Base-by-base conservation (phyloP, 495 filamentous ascomycete genomes). In the Trichoderma virens region DNA sequence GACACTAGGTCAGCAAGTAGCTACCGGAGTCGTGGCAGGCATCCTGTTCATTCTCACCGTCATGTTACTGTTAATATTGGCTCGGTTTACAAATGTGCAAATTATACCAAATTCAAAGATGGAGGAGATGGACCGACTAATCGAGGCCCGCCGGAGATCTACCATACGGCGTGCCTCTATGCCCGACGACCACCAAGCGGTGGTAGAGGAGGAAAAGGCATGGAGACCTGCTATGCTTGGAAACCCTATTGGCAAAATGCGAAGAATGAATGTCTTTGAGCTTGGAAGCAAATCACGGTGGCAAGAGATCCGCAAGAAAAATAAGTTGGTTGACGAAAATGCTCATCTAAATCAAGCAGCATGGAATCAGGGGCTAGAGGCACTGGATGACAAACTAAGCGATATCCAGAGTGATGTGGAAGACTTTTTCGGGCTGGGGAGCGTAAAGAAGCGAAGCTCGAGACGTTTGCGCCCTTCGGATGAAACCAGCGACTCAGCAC, bases 291-390 rank as follows among this genome's bases (percentile, higher is more conserved):
- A 86, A 75, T 86, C 78, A 47, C 73, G 88, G 32, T 90, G 88
- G 86, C 86, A 80, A 47, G 88, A 90, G 74, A 89, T 90, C 69
- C 77, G 88, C 66, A 80, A 79, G 70, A 82, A 83, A 74, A 90
- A 90, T 69, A 75, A 75, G 60, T 71, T 90, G 65, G 78, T 86
- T 38, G 79, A 83, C 67, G 67, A 76, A 68, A 68, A 61, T 1
- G 68, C 69, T 18, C 74, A 72, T 41, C 73, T 79, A 16, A 80
- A 80, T 60, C 72, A 74, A 25, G 74, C 73, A 16, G 71, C 74
- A 2, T 70, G 79, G 8, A 71, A 68, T 59, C 59, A 75, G 43
- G 78, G 75, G 23, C 70, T 74, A 1, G 69, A 67, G 43, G 75
- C 73, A 13, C 63, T 76, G 32, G 73, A 67, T 56, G 70, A 71